These are phyloP conservation scores for Colletotrichum cuscutae DNA, from an alignment of 2,329 filamentous ascomycete species.

Conservation along the genomic window DNA sequence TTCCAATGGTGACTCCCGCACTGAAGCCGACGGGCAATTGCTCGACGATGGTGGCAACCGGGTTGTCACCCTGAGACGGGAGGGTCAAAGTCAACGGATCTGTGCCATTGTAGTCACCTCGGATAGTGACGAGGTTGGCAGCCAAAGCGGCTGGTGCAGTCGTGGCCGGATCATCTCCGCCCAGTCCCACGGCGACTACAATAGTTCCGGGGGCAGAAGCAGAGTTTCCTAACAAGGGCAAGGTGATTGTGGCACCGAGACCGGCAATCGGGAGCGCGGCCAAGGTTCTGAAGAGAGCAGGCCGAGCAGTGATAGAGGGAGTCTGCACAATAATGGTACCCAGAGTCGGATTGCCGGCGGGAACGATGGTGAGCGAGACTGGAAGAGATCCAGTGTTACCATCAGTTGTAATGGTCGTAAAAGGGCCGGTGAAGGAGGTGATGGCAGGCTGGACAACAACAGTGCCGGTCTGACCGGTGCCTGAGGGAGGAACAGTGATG, in stretches of 20 bases:
- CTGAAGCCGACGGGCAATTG: constrained; percentile 17
- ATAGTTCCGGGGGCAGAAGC: background rate
- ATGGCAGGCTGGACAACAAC: constrained; percentile 23
- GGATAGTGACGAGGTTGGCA: constrained; percentile 13
- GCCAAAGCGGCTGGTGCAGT: background rate
- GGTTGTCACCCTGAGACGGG: background rate
- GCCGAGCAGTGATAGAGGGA: background rate
- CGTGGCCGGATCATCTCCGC: constrained; percentile 25
- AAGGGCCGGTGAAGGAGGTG: constrained; percentile 22
- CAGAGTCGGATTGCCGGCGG: constrained; percentile 10
- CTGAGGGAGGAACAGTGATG: constrained; percentile 20
- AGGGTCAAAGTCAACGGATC: constrained; percentile 10
- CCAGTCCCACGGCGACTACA: constrained; percentile 15
- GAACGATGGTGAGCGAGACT: constrained; percentile 12
- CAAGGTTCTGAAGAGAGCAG: background rate
- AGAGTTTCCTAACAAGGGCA: background rate
- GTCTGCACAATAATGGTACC: constrained; percentile 29
- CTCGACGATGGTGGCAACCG: constrained; percentile 17
- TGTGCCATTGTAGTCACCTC: constrained; percentile 12
- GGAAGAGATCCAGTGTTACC: constrained; percentile 19
- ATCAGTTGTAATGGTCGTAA: constrained; percentile 24
- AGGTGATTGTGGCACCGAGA: constrained; percentile 9
- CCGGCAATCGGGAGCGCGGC: constrained; percentile 12
- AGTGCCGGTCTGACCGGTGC: constrained; percentile 1
- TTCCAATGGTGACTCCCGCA: background rate